These are phyloP conservation scores for Phanerodontia chrysosporium DNA, from an alignment of 768 basidiomycete genomes.

Conservation along the genomic window DNA sequence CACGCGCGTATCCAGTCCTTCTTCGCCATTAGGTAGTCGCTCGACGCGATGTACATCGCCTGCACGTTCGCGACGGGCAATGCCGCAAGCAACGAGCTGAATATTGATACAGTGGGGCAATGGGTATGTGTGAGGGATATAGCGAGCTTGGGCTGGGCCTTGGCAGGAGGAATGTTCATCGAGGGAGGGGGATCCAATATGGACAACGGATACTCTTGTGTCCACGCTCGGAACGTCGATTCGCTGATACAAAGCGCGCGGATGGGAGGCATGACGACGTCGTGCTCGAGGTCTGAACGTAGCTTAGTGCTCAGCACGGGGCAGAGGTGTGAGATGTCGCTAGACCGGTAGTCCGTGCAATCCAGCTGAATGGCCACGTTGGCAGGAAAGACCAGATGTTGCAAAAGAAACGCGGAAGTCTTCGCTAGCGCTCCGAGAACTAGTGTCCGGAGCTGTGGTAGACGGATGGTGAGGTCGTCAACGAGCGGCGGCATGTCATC, in stretches of 20 bases:
- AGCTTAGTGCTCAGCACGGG: not conserved
- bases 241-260: not conserved
- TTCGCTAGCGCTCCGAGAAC: not conserved
- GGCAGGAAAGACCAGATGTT: not conserved
- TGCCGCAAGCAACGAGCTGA: not conserved
- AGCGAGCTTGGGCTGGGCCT: not conserved
- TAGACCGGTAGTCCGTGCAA: not conserved
- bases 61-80: not conserved
- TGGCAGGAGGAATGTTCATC: not conserved
- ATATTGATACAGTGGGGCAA: not conserved
- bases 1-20: not conserved
- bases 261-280: not conserved
- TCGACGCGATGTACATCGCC: not conserved
- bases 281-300: not conserved
- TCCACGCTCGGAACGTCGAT: not conserved
- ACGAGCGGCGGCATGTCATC: not conserved
- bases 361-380: not conserved
- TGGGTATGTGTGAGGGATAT: not conserved
- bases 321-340: not conserved
- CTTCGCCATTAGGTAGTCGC: not conserved
- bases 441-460: not conserved
- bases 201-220: not conserved
- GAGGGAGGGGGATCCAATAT: not conserved
- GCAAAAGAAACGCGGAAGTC: not conserved
- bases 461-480: not conserved